These are phyloP conservation scores for Penicillium sp. DNA, from an alignment of 2,329 filamentous ascomycete species.

Conservation along the genomic window DNA sequence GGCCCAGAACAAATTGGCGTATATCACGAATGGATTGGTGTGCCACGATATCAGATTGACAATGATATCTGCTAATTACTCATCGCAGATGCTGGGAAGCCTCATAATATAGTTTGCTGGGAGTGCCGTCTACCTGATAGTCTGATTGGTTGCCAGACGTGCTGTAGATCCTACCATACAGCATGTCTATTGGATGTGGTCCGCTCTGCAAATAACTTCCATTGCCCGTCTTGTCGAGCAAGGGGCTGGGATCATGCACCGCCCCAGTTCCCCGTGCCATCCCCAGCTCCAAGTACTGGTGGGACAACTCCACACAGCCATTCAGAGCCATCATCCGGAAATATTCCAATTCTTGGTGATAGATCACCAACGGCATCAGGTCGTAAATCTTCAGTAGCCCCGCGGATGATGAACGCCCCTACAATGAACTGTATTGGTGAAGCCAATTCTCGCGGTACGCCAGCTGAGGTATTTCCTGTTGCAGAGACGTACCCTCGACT, in stretches of 20 bases:
- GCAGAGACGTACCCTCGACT: conserved; percentile 12
- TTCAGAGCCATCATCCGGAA: neutral
- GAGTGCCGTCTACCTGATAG: conserved; percentile 21
- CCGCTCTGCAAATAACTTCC: conserved; percentile 13
- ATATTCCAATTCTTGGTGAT: neutral
- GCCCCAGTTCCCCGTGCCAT: conserved; percentile 7
- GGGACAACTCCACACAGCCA: conserved; percentile 7
- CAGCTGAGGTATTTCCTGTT: conserved; percentile 3
- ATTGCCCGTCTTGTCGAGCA: conserved; percentile 22
- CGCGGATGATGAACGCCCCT: neutral
- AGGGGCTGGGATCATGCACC: conserved; percentile 20
- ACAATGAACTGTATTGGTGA: neutral
- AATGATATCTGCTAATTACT: conserved; percentile 4
- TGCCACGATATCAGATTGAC: neutral
- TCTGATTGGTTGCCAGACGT: conserved; percentile 24
- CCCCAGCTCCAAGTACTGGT: conserved; percentile 8
- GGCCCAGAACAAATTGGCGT: conserved; percentile 18
- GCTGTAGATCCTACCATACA: conserved; percentile 27
- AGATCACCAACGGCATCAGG: neutral
- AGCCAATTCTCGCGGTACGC: neutral
- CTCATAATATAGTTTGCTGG: conserved; percentile 27
- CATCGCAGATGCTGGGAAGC: conserved; percentile 21
- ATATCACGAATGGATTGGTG: conserved; percentile 27
- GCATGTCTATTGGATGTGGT: conserved; percentile 15
- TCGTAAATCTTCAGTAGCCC: neutral